phyloP scores from a whole-genome alignment of 371 early-diverging fungal species.

The Lichtheimia corymbifera region DNA sequence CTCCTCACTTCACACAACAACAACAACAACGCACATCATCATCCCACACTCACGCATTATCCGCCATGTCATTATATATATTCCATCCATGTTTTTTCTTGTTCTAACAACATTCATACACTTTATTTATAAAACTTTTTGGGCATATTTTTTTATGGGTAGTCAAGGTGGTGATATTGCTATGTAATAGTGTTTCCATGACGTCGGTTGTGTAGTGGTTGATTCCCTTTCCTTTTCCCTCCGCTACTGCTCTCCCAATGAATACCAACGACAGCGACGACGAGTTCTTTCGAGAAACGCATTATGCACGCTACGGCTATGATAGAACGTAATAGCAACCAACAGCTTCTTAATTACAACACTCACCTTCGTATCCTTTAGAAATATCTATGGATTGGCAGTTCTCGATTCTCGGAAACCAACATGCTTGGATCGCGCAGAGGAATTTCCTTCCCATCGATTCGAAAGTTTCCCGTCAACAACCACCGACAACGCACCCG shows the following conservation, averaged over 20 bases:
- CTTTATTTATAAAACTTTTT: no score
- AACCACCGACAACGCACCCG: neutral
- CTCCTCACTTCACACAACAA: no score
- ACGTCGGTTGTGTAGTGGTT: no score
- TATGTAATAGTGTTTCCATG: no score
- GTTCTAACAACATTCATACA: no score
- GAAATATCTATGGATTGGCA: constrained; percentile 49
- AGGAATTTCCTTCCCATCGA: constrained; percentile 50
- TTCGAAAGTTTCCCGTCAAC: constrained; percentile 18
- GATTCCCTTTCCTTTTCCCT: no score
- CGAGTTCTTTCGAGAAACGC: constrained; percentile 43
- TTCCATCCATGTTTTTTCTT: no score
- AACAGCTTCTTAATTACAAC: neutral
- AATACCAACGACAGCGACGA: constrained; percentile 9
- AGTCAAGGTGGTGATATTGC: no score
- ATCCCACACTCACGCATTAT: no score
- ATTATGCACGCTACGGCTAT: constrained; percentile 48
- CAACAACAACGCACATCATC: no score
- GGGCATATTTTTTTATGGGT: no score
- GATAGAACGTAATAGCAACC: constrained; percentile 43
- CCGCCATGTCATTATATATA: no score
- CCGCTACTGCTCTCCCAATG: neutral
- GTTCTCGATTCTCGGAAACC: constrained; percentile 34
- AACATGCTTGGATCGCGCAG: constrained; percentile 38
- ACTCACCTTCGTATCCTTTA: constrained; percentile 7